Conservation (phyloP, 192 early-diverging fungal species). For the Radiomyces spectabilis region DNA sequence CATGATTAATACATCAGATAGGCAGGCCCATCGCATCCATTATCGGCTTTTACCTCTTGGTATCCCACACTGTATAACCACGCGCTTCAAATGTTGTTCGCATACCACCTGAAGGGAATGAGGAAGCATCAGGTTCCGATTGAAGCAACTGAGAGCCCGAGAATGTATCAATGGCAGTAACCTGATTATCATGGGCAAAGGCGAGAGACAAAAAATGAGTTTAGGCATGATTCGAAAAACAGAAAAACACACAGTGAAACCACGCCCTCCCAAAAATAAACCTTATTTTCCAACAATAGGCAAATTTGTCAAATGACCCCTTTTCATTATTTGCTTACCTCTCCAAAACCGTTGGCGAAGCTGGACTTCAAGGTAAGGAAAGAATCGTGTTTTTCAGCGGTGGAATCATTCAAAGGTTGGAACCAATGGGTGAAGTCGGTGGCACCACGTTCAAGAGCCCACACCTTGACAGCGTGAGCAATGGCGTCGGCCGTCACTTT, state of each 20-base stretch:
- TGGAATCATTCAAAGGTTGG: slow-evolving; percentile 98
- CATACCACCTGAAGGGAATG: slow-evolving; percentile 98
- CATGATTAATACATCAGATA: too few species aligned
- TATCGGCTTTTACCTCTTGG: slow-evolving; percentile 37
- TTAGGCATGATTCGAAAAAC: neutral
- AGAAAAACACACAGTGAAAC: too few species aligned
- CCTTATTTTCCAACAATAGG: too few species aligned
- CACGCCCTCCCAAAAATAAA: too few species aligned
- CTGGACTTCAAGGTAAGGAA: slow-evolving; percentile 86
- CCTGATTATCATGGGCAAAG: slow-evolving; percentile 10
- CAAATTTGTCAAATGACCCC: too few species aligned
- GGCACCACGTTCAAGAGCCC: slow-evolving; percentile 96
- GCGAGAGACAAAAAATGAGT: slow-evolving; percentile 6
- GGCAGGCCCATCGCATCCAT: neutral
- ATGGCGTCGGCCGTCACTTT: slow-evolving; percentile 94
- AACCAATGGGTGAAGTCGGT: slow-evolving; percentile 99
- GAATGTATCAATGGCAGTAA: slow-evolving; percentile 84
- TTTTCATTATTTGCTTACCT: too few species aligned
- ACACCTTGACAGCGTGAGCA: slow-evolving; percentile 92
- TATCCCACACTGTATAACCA: slow-evolving; percentile 99
- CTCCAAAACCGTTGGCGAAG: slow-evolving; percentile 78
- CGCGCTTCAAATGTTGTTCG: slow-evolving; percentile 96
- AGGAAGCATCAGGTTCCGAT: slow-evolving; percentile 98
- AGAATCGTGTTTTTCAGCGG: slow-evolving; percentile 99
- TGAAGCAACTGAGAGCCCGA: slow-evolving; percentile 96